Conservation (phyloP, 2,329 filamentous ascomycete species). For the Nannizziopsis arthrosporioides region DNA sequence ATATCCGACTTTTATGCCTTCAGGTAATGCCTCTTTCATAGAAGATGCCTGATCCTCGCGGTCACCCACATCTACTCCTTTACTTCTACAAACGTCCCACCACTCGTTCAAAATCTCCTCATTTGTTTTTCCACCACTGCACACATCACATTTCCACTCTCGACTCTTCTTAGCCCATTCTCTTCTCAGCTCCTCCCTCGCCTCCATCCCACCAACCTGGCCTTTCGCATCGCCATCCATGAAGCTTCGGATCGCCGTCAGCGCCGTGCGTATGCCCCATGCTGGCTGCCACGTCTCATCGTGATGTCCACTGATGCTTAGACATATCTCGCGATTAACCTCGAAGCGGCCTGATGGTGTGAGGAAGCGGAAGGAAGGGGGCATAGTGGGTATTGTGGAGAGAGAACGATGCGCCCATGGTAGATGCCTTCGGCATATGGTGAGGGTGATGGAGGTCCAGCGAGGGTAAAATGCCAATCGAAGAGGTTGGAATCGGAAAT, state of each 20-base stretch:
- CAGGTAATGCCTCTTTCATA: slow-evolving; percentile 34
- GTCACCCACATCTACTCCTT: slow-evolving; percentile 31
- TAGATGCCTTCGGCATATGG: slow-evolving; percentile 75
- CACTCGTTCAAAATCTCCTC: slow-evolving; percentile 61
- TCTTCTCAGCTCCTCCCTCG: slow-evolving; percentile 53
- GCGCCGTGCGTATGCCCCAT: slow-evolving; percentile 86
- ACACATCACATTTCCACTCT: slow-evolving; percentile 57
- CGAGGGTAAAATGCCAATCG: slow-evolving; percentile 98
- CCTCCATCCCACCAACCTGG: slow-evolving; percentile 82
- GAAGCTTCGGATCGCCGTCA: slow-evolving; percentile 68
- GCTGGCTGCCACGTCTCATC: slow-evolving; percentile 98
- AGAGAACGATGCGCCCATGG: slow-evolving; percentile 88
- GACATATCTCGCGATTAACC: slow-evolving; percentile 90
- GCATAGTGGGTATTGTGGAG: slow-evolving; percentile 77
- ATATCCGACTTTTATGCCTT: slow-evolving; percentile 34
- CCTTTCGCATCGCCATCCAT: slow-evolving; percentile 86
- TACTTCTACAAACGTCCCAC: slow-evolving; percentile 45
- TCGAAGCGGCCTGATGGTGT: slow-evolving; percentile 90
- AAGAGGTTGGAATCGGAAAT: slow-evolving; percentile 76
- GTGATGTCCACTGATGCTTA: slow-evolving; percentile 87
- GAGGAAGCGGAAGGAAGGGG: slow-evolving; percentile 93
- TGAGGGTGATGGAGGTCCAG: slow-evolving; percentile 67
- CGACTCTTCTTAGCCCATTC: slow-evolving; percentile 57
- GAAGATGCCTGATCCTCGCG: slow-evolving; percentile 25
- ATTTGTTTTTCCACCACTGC: slow-evolving; percentile 51